phyloP scores from a whole-genome alignment of 345 rosid genomes.

The Populus davidiana region DNA sequence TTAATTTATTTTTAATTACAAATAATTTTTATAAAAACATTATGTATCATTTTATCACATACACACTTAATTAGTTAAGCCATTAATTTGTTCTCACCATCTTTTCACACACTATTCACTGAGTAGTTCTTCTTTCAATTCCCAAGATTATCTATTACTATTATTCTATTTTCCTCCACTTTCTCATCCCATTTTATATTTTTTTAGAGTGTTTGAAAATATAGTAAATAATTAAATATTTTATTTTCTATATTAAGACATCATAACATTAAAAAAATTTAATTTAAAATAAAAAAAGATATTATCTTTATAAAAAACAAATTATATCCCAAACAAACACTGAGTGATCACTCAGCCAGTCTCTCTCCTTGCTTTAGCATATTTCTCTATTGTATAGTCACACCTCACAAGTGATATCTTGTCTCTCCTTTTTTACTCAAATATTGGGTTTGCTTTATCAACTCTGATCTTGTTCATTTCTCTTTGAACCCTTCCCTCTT shows the following conservation, averaged over 20 bases:
- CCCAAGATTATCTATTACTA: slow-evolving; percentile 44
- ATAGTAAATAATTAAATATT: too few relatives aligned
- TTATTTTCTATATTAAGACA: too few relatives aligned
- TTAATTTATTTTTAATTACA: too few relatives aligned
- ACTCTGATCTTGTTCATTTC: slow-evolving; percentile 10
- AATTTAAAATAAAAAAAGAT: too few relatives aligned
- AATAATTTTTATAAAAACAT: too few relatives aligned
- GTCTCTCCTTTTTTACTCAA: slow-evolving; percentile 42
- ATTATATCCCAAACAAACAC: too few relatives aligned
- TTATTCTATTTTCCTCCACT: slow-evolving; percentile 12
- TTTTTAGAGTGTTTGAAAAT: too few relatives aligned
- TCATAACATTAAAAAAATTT: too few relatives aligned
- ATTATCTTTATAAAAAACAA: too few relatives aligned
- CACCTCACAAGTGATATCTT: slow-evolving; percentile 43
- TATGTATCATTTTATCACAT: too few relatives aligned
- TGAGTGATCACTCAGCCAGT: not conserved
- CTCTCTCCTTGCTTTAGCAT: slow-evolving; percentile 32
- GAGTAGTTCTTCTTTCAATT: slow-evolving; percentile 41
- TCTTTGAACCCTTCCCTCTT: slow-evolving; percentile 2
- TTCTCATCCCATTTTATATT: not conserved
- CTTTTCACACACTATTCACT: slow-evolving; percentile 36
- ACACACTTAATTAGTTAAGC: not conserved
- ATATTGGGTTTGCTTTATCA: slow-evolving; percentile 27
- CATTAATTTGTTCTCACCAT: slow-evolving; percentile 14
- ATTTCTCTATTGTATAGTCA: slow-evolving; percentile 44